Base-by-base conservation (phyloP, 768 basidiomycete genomes). In the Pleurotus giganteus region DNA sequence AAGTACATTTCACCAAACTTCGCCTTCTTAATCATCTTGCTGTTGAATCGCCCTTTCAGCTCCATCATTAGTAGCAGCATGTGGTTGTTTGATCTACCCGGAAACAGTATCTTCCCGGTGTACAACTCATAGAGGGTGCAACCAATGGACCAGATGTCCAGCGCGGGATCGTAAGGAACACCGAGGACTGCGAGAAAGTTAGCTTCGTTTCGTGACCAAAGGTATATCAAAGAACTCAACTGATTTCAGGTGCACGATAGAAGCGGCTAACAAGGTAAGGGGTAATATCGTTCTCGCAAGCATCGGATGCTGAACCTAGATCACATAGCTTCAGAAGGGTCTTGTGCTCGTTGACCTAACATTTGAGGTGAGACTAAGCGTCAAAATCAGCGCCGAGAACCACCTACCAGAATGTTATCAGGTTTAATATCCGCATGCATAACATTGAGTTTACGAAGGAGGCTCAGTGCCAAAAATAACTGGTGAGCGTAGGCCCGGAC, bases 391-490 rank as follows among this genome's bases (percentile, higher is more conserved):
- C 56, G 32, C 2, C 19, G 51, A 8, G 27, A 55, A n/a, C 44
- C 31, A 79, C 86, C 27, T 58, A 94, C 95, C 64, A 98, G 69
- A 39, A 99, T 96, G 67, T 98, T 98, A 68, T 98, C 97, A 17
- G 97, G 97, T 70, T 98, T 98, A 68, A 99, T 91, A 66, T 99
- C 97, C 5, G 97, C 97, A 64, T 99, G 97, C 84, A 98, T 97
- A 56, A 98, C 85, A 60, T 90, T 93, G 56, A 85, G 81, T 72
- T 98, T 98, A 60, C 85, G 83, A 65, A 98, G 75, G 53, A 95
- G 75, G 60, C 89, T 83, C 59, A 98, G 69, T 15, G 92, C 82
- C 50, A 98, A 79, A 72, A 98, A 95, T 50, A 99, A 84, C 66
- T 99, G 97, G 61, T 96, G 92, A 27, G 97, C 87, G 67, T 99